Percentiles rank a stretch among this genome's conserved stretches.
These are phyloP conservation scores for Coniochaeta hoffmannii DNA, from an alignment of 2,329 filamentous ascomycete genomes.

Conservation along the genomic window DNA sequence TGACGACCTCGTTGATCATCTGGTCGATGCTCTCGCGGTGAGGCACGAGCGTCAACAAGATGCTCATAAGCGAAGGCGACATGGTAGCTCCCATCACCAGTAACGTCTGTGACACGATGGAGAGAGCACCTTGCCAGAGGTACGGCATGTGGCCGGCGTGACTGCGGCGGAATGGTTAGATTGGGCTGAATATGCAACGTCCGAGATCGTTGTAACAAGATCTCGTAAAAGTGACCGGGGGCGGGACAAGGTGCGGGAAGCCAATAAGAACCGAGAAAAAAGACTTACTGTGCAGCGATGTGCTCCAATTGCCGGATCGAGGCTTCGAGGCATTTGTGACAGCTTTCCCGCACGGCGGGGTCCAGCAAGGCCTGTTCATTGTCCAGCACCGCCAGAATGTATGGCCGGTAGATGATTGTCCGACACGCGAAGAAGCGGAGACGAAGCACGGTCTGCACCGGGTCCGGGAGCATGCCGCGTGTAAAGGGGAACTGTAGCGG, in stretches of 20 bases:
- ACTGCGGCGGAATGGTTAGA: conserved; percentile 38
- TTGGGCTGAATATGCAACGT: conserved; percentile 16
- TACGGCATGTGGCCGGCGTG: conserved; percentile 81
- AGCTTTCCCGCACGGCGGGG: conserved; percentile 66
- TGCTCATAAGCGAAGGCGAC: conserved; percentile 62
- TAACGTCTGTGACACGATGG: conserved; percentile 74
- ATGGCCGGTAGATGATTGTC: conserved; percentile 80
- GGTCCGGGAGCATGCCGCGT: conserved; percentile 58
- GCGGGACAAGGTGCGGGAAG: neutral
- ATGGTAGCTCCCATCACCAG: conserved; percentile 81
- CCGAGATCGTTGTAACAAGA: conserved; percentile 13
- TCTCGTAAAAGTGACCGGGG: neutral
- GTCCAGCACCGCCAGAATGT: conserved; percentile 72
- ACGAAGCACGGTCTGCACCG: conserved; percentile 71
- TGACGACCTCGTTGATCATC: conserved; percentile 70
- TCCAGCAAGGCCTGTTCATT: conserved; percentile 68
- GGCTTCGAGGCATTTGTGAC: conserved; percentile 74
- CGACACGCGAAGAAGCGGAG: conserved; percentile 78
- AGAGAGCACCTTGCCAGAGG: conserved; percentile 77
- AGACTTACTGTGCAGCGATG: conserved; percentile 64
- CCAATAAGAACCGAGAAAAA: neutral
- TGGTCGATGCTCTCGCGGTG: conserved; percentile 58
- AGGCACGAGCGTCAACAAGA: conserved; percentile 51
- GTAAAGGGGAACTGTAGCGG: conserved; percentile 73
- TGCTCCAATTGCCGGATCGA: conserved; percentile 74